Evolutionary conservation across 2,329 filamentous ascomycete genomes (phyloP), one percentile per base, ranked within the genome.

Genomic region (Neonectria sp.): DNA sequence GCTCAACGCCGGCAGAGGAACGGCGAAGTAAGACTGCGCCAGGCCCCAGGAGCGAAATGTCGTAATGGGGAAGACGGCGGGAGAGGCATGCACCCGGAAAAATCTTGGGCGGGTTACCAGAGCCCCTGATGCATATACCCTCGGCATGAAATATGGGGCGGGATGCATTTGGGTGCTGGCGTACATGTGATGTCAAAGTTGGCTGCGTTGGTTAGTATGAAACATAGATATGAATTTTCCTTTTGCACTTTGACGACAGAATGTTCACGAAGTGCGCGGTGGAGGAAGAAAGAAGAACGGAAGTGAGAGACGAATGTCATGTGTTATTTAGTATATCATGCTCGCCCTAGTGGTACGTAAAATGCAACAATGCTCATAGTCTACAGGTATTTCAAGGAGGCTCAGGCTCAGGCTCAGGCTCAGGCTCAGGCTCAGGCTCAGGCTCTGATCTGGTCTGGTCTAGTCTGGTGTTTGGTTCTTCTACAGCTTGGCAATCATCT

Each of bases 401-500:
- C 57, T 35, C 33, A 13, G 13, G 33, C 27, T 31, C 31, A 37
- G 35, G 35, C 13, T 11, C 13, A 15, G 35, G 35, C 31, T 33
- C 7, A 9, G 31, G 29, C 29, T 31, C 33, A 37, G 35, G 35
- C 13, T 11, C 13, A 15, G 35, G 35, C 31, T 33, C 7, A 9
- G 31, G 29, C 29, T 35, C 35, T 13, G 13, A 3, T 13, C 4
- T 13, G 33, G 33, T 13, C 33, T 13, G 33, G 33, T 35, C 11
- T 35, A 5, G 33, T 25, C 12, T 29, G 66, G 59, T 60, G 60
- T 60, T 56, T 57, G 13, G 15, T 52, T 61, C 35, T 46, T 73
- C 82, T 91, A 95, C 83, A 95, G 81, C 86, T 94, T 95, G 58
- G 92, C 84, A 77, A 92, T 86, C 83, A 90, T 83, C 79, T 89